phyloP scores from a whole-genome alignment of 805 yeast genomes.

The Myxozyma neglecta region DNA sequence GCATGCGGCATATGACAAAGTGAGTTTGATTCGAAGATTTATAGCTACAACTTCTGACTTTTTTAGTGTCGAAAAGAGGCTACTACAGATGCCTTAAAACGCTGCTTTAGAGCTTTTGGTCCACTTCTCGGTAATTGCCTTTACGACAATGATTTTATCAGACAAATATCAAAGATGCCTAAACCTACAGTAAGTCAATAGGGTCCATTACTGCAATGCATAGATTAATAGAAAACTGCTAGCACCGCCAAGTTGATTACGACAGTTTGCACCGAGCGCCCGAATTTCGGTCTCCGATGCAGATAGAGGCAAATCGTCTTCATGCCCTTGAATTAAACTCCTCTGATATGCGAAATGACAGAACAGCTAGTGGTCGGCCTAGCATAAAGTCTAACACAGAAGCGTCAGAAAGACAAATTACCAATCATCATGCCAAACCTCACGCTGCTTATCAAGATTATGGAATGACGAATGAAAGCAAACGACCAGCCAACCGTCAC shows the following conservation, averaged over 20 bases:
- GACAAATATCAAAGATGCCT: conserved; percentile 32
- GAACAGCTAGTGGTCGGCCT: background rate
- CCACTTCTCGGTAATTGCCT: conserved; percentile 60
- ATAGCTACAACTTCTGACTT: background rate
- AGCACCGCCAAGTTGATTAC: conserved; percentile 17
- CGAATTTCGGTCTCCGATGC: conserved; percentile 5
- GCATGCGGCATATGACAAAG: conserved; percentile 71
- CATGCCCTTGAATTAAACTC: background rate
- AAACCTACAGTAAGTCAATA: conserved; percentile 17
- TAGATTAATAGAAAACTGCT: background rate
- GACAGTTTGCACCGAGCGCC: conserved; percentile 25
- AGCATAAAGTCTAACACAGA: background rate
- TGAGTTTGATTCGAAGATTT: background rate
- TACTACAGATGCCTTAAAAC: conserved; percentile 76
- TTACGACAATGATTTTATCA: conserved; percentile 38
- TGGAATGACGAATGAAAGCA: background rate
- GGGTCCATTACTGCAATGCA: background rate
- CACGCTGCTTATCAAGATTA: background rate
- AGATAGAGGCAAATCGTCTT: background rate
- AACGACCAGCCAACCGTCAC: background rate
- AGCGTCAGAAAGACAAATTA: background rate
- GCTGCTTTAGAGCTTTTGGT: conserved; percentile 78
- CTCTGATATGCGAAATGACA: background rate
- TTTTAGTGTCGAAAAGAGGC: conserved; percentile 73
- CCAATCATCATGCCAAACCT: background rate